Evolutionary conservation across 768 basidiomycete genomes (phyloP), one percentile per base, ranked within the genome.

Genomic region (Phlegmacium glaucopus): DNA sequence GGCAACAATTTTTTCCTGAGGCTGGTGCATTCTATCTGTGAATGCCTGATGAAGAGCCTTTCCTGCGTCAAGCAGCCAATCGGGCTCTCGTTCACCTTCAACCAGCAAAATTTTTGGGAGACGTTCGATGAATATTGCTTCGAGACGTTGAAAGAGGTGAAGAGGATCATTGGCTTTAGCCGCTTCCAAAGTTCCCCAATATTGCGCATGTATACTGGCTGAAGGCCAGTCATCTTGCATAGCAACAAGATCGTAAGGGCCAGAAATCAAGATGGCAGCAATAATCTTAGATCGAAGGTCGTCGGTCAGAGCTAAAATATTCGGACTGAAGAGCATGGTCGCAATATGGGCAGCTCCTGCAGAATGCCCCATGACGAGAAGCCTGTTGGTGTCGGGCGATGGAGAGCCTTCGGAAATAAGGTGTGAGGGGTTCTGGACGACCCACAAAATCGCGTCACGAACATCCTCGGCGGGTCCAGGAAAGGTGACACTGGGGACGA

Each of bases 331-430:
- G 4, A 78, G 59, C 43, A 78, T 51, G n/a, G n/a, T n/a, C n/a
- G n/a, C n/a, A n/a, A n/a, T n/a, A n/a, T n/a, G 77, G 22, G 68
- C 63, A 1, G 77, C 78, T 1, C 85, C 85, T 0, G 80, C 83
- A 1, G 83, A 85, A 61, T 87, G 84, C 0, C 75, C 80, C 62
- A 79, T 65, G 34, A 85, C 39, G 52, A 76, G 75, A 35, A 83
- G 58, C 9, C 56, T 59, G 6, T 71, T 60, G 5, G 67, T 55
- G 54, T 80, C 76, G 0, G 77, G 69, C 16, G 57, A 53, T 1
- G 67, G 63, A 26, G 63, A 64, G 12, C 52, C 54, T 1, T 58
- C 46, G n/a, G 61, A 54, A 4, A 52, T 58, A 9, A 75, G 62
- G 9, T 59, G 30, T 9, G 65, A 53, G 0, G 63, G 43, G 46